Evolutionary conservation across 179 eudicot genomes (phyloP).

Genomic region (Camellia oleifera): DNA sequence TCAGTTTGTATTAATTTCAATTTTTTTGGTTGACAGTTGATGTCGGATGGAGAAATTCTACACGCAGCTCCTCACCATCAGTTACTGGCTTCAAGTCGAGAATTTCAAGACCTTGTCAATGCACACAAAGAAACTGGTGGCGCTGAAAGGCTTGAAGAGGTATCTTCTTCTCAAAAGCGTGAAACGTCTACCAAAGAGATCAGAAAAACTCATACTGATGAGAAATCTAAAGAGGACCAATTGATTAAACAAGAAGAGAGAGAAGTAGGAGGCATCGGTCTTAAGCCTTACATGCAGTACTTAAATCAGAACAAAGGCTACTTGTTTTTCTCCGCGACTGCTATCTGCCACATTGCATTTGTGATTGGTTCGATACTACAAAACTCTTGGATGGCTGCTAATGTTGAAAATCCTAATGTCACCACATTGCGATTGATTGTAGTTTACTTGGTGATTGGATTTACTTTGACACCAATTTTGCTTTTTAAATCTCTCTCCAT

Average conservation of each 20-base stretch:
- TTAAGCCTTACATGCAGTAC: constrained; percentile 58
- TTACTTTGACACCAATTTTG: constrained; percentile 36
- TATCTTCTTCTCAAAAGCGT: constrained; percentile 20
- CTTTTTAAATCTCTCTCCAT: constrained; percentile 42
- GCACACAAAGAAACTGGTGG: constrained; percentile 88
- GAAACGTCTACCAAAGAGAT: constrained; percentile 38
- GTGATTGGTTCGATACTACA: constrained; percentile 45
- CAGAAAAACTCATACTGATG: constrained; percentile 20
- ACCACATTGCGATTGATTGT: constrained; percentile 47
- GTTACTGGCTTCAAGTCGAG: constrained; percentile 51
- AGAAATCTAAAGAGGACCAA: constrained; percentile 34
- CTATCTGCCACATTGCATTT: constrained; percentile 42
- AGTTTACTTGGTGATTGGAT: constrained; percentile 65
- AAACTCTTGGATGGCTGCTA: constrained; percentile 80
- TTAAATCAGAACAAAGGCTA: constrained; percentile 59
- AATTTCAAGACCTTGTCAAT: constrained; percentile 56
- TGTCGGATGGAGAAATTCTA: constrained; percentile 67
- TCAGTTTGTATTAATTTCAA: neutral
- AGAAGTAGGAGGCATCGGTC: constrained; percentile 66
- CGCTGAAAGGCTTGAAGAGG: constrained; percentile 42
- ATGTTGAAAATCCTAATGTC: constrained; percentile 52
- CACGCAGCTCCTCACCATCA: constrained; percentile 56
- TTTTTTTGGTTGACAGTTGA: constrained; percentile 42
- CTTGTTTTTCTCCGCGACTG: constrained; percentile 44
- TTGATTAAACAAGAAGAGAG: constrained; percentile 74